Percentiles rank a stretch among this genome's conserved stretches.
Evolutionary conservation across 1,284 basidiomycete species (phyloP).

Genomic region (Pterula multifida): DNA sequence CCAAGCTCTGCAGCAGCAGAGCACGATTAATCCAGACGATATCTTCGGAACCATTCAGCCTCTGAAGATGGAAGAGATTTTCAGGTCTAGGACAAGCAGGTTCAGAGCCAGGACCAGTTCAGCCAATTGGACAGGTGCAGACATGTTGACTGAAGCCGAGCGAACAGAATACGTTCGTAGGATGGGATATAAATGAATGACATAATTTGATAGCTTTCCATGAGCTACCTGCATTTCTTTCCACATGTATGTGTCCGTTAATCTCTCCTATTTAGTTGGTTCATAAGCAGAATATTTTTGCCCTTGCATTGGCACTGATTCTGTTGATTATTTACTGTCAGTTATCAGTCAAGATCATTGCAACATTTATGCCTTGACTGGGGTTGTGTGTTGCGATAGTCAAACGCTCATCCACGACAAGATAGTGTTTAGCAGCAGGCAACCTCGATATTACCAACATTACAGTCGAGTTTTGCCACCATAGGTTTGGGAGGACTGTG

Average conservation of each 20-base stretch:
- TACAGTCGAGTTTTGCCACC: too few relatives aligned
- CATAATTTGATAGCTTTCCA: constrained; percentile 11
- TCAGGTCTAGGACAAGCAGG: constrained; percentile 59
- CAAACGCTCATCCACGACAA: too few relatives aligned
- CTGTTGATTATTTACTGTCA: too few relatives aligned
- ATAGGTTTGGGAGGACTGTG: too few relatives aligned
- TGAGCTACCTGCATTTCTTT: constrained; percentile 4
- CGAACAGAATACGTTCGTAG: constrained; percentile 75
- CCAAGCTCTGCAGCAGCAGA: constrained; percentile 68
- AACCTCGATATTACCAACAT: too few relatives aligned
- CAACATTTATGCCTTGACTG: too few relatives aligned
- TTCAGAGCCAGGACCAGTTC: constrained; percentile 86
- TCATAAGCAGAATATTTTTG: too few relatives aligned
- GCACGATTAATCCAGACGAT: constrained; percentile 81
- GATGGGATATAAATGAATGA: constrained; percentile 66
- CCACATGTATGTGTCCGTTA: not conserved
- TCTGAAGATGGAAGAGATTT: constrained; percentile 79
- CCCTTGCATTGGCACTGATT: too few relatives aligned
- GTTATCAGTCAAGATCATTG: too few relatives aligned
- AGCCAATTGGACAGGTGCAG: constrained; percentile 86
- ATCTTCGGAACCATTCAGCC: constrained; percentile 83
- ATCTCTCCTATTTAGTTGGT: too few relatives aligned
- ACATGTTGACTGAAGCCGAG: constrained; percentile 74
- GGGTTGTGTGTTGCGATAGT: too few relatives aligned
- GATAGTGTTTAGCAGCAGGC: too few relatives aligned